Evolutionary conservation across 495 filamentous ascomycete genomes (phyloP).

Genomic region (Xylaria palmicola): DNA sequence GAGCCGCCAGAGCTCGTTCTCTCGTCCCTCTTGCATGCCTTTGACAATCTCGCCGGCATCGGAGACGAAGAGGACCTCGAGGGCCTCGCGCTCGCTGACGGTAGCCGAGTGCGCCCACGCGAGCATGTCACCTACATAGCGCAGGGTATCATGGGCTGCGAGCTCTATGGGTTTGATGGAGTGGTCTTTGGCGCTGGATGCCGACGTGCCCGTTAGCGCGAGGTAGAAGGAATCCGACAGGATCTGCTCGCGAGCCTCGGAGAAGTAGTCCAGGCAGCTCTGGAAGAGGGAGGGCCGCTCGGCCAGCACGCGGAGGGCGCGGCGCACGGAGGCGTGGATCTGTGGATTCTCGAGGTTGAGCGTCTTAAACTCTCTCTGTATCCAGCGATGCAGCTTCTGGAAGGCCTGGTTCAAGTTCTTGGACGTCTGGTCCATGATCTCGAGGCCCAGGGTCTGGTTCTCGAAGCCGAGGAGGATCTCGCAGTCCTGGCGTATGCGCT

Average conservation of each 20-base stretch:
- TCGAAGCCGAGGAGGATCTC: constrained; percentile 86
- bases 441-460: constrained; percentile 79
- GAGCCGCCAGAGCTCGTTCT: constrained; percentile 82
- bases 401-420: constrained; percentile 85
- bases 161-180: constrained; percentile 91
- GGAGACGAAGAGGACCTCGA: constrained; percentile 86
- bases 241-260: constrained; percentile 83
- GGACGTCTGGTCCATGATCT: constrained; percentile 88
- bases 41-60: constrained; percentile 90
- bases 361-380: constrained; percentile 88
- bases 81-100: constrained; percentile 88
- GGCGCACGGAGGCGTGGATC: constrained; percentile 80
- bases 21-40: constrained; percentile 79
- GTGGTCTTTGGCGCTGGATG: constrained; percentile 41
- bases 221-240: constrained; percentile 88
- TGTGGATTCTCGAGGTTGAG: constrained; percentile 94
- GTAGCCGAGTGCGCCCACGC: constrained; percentile 94
- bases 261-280: constrained; percentile 90
- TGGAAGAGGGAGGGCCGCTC: constrained; percentile 90
- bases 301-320: constrained; percentile 81
- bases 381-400: constrained; percentile 93
- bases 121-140: constrained; percentile 96
- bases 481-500: constrained; percentile 84
- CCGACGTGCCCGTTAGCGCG: constrained; percentile 73
- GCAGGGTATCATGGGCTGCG: constrained; percentile 83